Evolutionary conservation across 2,329 filamentous ascomycete species (phyloP).

Genomic region (Mycosphaerella sp.): DNA sequence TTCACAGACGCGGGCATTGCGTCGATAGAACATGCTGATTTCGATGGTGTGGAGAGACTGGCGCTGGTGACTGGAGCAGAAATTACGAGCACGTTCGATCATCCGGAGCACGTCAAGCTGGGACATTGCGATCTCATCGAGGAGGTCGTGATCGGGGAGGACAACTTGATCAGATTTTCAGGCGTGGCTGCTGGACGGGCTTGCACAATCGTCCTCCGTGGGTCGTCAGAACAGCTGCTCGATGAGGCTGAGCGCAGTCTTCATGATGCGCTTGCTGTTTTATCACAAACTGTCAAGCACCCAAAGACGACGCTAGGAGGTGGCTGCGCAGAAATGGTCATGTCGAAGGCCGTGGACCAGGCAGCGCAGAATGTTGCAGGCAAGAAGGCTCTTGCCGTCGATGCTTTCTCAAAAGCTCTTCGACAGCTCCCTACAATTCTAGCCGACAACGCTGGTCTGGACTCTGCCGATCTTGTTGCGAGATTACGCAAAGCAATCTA

Average conservation of each 20-base stretch:
- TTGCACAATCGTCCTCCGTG: slow-evolving; percentile 93
- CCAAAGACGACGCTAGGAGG: slow-evolving; percentile 90
- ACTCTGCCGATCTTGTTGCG: slow-evolving; percentile 89
- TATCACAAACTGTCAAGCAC: slow-evolving; percentile 94
- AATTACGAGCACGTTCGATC: slow-evolving; percentile 95
- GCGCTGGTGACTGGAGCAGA: slow-evolving; percentile 95
- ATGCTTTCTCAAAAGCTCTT: slow-evolving; percentile 80
- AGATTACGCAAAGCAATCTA: slow-evolving; percentile 91
- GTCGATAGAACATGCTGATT: slow-evolving; percentile 98
- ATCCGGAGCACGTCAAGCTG: slow-evolving; percentile 94
- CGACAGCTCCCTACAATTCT: slow-evolving; percentile 93
- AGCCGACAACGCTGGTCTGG: slow-evolving; percentile 93
- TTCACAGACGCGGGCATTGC: slow-evolving; percentile 97
- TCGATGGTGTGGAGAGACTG: slow-evolving; percentile 92
- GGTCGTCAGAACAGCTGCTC: slow-evolving; percentile 91
- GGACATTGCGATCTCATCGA: slow-evolving; percentile 94
- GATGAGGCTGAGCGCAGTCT: slow-evolving; percentile 95
- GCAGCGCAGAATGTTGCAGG: slow-evolving; percentile 90
- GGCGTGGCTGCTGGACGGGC: slow-evolving; percentile 89
- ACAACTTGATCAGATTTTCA: slow-evolving; percentile 95
- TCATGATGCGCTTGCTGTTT: slow-evolving; percentile 90
- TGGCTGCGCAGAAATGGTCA: slow-evolving; percentile 96
- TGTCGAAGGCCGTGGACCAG: slow-evolving; percentile 95
- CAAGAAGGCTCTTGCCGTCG: slow-evolving; percentile 92
- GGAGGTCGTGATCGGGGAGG: slow-evolving; percentile 97